phyloP scores from a whole-genome alignment of 2,329 filamentous ascomycete genomes.

The Xylariaceae sp. region DNA sequence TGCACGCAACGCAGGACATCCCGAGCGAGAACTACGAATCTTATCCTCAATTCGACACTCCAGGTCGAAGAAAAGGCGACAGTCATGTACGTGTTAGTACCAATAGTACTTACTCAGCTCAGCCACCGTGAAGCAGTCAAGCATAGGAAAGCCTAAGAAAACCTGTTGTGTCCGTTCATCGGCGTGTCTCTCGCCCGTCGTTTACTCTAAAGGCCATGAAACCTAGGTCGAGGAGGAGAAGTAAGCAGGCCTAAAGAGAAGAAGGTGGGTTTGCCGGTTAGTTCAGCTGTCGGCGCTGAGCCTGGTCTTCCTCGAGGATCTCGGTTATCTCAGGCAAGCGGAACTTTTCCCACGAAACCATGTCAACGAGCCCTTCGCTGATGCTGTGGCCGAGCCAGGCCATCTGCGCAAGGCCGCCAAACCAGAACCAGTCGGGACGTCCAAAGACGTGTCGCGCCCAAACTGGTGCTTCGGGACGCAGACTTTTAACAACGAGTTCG shows the following conservation, averaged over 20 bases:
- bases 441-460: conserved; percentile 35
- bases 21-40: no score
- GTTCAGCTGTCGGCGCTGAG: conserved; percentile 22
- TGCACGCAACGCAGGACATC: no score
- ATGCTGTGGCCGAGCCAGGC: conserved; percentile 31
- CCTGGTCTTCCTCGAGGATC: conserved; percentile 24
- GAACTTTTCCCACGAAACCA: conserved; percentile 32
- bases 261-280: neutral
- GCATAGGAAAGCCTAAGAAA: no score
- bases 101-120: no score
- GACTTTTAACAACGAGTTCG: conserved; percentile 38
- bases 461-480: conserved; percentile 33
- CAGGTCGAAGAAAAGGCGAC: no score
- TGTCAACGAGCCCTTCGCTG: conserved; percentile 37
- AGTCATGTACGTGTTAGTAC: no score
- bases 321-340: conserved; percentile 31
- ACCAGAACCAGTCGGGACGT: conserved; percentile 40
- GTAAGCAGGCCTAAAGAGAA: neutral
- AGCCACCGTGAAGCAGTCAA: no score
- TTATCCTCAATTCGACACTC: no score
- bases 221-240: neutral
- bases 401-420: conserved; percentile 31
- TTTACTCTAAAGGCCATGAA: neutral
- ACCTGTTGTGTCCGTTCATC: no score
- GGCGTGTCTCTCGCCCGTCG: no score